Percentiles rank a stretch among this genome's conserved stretches.
Conservation (phyloP, 306 rosid species). For the Oemleria cerasiformis region DNA sequence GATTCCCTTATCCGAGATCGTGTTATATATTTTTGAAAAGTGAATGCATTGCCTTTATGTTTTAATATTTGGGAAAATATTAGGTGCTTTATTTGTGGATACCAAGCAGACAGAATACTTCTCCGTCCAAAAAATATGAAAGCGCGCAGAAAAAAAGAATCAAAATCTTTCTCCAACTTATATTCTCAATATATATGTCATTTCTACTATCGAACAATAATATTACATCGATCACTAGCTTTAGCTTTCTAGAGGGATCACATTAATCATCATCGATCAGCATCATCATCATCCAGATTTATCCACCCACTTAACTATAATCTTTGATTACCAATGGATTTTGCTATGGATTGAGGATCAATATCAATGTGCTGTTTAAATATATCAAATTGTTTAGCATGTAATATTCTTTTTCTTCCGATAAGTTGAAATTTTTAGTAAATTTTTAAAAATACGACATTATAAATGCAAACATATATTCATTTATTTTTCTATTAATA, state of each 20-base stretch:
- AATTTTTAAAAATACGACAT: no score
- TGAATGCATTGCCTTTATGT: slow-evolving; percentile 1
- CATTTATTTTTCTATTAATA: no score
- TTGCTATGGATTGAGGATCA: no score
- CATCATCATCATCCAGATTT: background rate
- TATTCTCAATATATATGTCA: background rate
- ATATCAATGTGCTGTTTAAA: no score
- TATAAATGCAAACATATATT: no score
- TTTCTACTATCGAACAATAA: slow-evolving; percentile 21
- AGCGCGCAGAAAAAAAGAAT: background rate
- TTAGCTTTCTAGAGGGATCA: background rate
- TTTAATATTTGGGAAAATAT: no score
- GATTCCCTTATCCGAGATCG: no score
- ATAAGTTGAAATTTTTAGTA: no score
- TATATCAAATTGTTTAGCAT: no score
- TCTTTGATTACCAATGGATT: no score
- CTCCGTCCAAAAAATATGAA: slow-evolving; percentile 24
- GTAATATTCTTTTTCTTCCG: no score
- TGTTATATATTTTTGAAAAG: no score
- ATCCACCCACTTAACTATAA: background rate
- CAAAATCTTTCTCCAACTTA: slow-evolving; percentile 6
- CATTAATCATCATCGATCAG: background rate
- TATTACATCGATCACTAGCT: background rate
- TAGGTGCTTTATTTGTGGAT: slow-evolving; percentile 16
- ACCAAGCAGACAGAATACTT: slow-evolving; percentile 17